Evolutionary conservation across 1,284 basidiomycete species (phyloP).

Genomic region (Malassezia psittaci): DNA sequence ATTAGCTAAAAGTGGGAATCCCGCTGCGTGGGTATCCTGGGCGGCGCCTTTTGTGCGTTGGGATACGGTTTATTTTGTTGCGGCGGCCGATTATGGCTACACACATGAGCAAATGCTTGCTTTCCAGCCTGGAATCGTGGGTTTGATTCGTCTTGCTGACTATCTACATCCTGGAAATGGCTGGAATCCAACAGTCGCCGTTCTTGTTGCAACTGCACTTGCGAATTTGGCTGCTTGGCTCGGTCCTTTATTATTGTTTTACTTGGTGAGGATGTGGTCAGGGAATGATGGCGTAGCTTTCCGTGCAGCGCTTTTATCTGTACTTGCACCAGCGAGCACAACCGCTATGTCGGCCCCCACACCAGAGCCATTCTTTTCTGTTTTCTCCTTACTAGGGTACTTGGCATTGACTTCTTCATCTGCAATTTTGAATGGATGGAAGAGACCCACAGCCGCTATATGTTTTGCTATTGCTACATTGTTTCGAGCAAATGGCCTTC

Average conservation of each 20-base stretch:
- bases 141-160: constrained; percentile 21
- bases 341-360: constrained; percentile 62
- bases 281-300: constrained; percentile 55
- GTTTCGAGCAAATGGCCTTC: constrained; percentile 72
- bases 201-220: constrained; percentile 19
- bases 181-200: constrained; percentile 25
- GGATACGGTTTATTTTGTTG: constrained; percentile 72
- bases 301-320: constrained; percentile 59
- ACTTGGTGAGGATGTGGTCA: constrained; percentile 43
- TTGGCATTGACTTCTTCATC: constrained; percentile 19
- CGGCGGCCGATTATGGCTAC: constrained; percentile 50
- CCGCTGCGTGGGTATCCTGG: constrained; percentile 5
- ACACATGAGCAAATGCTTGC: constrained; percentile 75
- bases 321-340: constrained; percentile 68
- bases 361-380: constrained; percentile 74
- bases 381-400: constrained; percentile 63
- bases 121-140: constrained; percentile 61
- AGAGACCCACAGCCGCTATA: constrained; percentile 51
- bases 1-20: constrained; percentile 10
- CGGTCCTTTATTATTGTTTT: constrained; percentile 56
- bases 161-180: constrained; percentile 7
- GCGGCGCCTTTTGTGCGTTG: constrained; percentile 58
- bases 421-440: no score
- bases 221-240: constrained; percentile 47
- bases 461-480: constrained; percentile 59